Conservation (phyloP, 768 basidiomycete species). For the Naganishia vaughanmartiniae region DNA sequence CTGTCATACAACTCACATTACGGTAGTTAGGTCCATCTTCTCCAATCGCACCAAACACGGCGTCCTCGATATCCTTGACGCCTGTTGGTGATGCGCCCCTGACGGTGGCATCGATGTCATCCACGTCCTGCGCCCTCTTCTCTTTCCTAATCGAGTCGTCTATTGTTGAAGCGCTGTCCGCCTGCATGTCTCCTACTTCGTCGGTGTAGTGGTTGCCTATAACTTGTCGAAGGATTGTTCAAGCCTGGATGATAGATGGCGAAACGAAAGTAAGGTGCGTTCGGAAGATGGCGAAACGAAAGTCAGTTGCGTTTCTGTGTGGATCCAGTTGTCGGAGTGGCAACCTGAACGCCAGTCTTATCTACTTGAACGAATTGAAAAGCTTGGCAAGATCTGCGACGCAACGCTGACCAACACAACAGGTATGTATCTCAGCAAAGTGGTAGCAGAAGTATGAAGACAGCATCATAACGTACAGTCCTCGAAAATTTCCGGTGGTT, state of each 20-base stretch:
- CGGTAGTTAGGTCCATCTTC: slow-evolving; percentile 28
- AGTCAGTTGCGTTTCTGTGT: neutral
- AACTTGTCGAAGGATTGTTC: neutral
- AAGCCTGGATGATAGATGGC: neutral
- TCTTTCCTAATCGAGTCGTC: slow-evolving; percentile 12
- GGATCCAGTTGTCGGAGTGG: neutral
- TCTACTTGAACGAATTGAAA: neutral
- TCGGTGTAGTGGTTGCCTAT: neutral
- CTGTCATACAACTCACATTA: slow-evolving; percentile 2
- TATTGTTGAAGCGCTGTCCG: slow-evolving; percentile 21
- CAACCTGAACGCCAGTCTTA: neutral
- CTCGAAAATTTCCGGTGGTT: neutral
- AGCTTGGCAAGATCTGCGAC: neutral
- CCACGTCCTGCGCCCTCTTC: neutral
- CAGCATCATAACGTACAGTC: neutral
- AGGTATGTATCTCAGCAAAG: neutral
- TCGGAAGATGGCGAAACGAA: neutral
- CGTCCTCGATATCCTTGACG: slow-evolving; percentile 24
- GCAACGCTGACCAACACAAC: neutral
- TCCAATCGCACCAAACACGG: slow-evolving; percentile 19
- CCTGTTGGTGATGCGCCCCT: slow-evolving; percentile 5
- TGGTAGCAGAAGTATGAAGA: neutral
- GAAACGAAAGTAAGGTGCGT: neutral
- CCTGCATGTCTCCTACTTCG: neutral
- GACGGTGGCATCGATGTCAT: slow-evolving; percentile 5